Conservation (phyloP, 345 rosid species). For the Atalantia buxifolia region DNA sequence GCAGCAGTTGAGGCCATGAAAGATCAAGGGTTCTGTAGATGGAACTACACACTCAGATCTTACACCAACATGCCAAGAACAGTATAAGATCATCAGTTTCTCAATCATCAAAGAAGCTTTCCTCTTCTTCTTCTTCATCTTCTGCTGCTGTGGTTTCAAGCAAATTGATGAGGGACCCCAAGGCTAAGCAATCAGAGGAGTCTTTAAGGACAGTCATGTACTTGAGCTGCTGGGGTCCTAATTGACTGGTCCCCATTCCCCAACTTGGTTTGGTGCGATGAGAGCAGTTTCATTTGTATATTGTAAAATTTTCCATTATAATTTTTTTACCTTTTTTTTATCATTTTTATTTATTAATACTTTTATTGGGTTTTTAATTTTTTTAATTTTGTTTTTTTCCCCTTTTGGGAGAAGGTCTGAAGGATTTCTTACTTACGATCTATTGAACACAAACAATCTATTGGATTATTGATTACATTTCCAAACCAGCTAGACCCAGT, state of each 20-base stretch:
- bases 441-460: no score
- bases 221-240: slow-evolving; percentile 48
- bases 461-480: no score
- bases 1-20: slow-evolving; percentile 67
- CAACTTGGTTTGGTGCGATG: slow-evolving; percentile 16
- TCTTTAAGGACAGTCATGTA: slow-evolving; percentile 52
- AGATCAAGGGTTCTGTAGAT: slow-evolving; percentile 59
- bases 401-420: no score
- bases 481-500: no score
- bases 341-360: no score
- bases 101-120: slow-evolving; percentile 37
- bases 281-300: background rate
- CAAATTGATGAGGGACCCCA: background rate
- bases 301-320: background rate
- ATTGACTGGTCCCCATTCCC: background rate
- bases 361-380: no score
- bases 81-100: slow-evolving; percentile 36
- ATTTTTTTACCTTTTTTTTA: no score
- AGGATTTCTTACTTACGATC: no score
- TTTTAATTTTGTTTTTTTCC: no score
- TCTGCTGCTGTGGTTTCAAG: slow-evolving; percentile 1
- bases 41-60: slow-evolving; percentile 47
- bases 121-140: slow-evolving; percentile 30
- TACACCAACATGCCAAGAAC: slow-evolving; percentile 45
- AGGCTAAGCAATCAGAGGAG: slow-evolving; percentile 34